Evolutionary conservation across 1,284 basidiomycete genomes (phyloP).

Genomic region (Cutaneotrichosporon arboriforme): DNA sequence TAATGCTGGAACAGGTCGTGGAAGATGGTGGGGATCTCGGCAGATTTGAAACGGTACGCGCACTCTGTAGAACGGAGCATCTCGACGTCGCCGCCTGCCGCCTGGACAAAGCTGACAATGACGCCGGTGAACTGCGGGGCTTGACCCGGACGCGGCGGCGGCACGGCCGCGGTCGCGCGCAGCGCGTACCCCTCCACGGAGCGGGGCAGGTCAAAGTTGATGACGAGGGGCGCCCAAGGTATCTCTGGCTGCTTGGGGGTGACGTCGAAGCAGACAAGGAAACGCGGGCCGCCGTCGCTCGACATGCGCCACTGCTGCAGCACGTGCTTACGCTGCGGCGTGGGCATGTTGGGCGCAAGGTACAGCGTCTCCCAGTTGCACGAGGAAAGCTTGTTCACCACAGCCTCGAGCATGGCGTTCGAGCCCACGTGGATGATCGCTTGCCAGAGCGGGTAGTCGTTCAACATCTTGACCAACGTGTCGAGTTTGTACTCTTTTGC

Average conservation of each 20-base stretch:
- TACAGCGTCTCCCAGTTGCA: conserved; percentile 78
- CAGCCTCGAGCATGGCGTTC: conserved; percentile 73
- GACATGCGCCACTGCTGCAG: conserved; percentile 54
- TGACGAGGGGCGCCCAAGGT: conserved; percentile 79
- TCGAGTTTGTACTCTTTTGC: conserved; percentile 97
- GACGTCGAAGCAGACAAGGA: conserved; percentile 85
- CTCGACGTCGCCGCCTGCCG: conserved; percentile 92
- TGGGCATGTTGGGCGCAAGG: conserved; percentile 66
- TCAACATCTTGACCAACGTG: conserved; percentile 84
- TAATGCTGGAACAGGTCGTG: conserved; percentile 44
- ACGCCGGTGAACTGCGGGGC: conserved; percentile 55
- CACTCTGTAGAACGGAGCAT: conserved; percentile 96
- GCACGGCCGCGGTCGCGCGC: conserved; percentile 45
- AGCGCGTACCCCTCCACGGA: conserved; percentile 94
- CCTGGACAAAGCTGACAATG: conserved; percentile 90
- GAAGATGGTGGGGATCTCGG: conserved; percentile 44
- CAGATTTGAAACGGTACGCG: conserved; percentile 73
- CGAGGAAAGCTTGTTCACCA: conserved; percentile 80
- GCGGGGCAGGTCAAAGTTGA: conserved; percentile 92
- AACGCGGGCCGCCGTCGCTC: conserved; percentile 47
- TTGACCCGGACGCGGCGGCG: conserved; percentile 48
- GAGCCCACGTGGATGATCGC: conserved; percentile 87
- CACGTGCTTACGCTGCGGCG: conserved; percentile 55
- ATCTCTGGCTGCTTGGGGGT: conserved; percentile 83
- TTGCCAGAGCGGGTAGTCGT: conserved; percentile 65